These are phyloP conservation scores for Trichoderma atroviride DNA, from an alignment of 2,329 filamentous ascomycete genomes.

Conservation along the genomic window DNA sequence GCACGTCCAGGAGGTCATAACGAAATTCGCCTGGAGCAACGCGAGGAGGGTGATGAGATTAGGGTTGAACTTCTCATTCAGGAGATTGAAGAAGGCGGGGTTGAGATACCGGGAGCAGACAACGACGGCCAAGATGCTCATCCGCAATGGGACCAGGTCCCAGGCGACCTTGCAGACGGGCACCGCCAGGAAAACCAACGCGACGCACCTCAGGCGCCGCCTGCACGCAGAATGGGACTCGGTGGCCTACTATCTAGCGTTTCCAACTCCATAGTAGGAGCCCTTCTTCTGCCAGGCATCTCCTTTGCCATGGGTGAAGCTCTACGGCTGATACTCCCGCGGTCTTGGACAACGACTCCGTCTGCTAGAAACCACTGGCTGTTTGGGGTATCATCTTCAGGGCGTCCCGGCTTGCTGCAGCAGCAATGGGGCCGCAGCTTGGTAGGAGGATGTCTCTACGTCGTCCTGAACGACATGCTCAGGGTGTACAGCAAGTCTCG, in stretches of 20 bases:
- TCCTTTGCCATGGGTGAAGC: constrained; percentile 78
- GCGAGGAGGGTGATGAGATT: constrained; percentile 33
- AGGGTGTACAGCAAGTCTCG: constrained; percentile 66
- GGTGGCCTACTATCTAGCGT: constrained; percentile 46
- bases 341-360: constrained; percentile 61
- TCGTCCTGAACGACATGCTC: constrained; percentile 74
- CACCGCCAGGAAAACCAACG: constrained; percentile 34
- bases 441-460: constrained; percentile 83
- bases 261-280: constrained; percentile 54
- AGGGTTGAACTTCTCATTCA: constrained; percentile 43
- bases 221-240: constrained; percentile 40
- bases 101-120: constrained; percentile 28
- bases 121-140: constrained; percentile 10
- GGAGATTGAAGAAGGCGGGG: constrained; percentile 34
- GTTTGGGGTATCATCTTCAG: constrained; percentile 28
- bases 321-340: constrained; percentile 68
- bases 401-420: constrained; percentile 70
- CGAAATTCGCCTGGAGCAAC: constrained; percentile 10
- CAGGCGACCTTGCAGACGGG: constrained; percentile 25
- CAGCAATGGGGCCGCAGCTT: constrained; percentile 87
- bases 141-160: constrained; percentile 1
- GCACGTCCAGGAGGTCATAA: background rate
- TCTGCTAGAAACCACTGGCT: constrained; percentile 32
- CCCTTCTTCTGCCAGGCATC: constrained; percentile 78
- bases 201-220: constrained; percentile 42